These are phyloP conservation scores for Pisolithus marmoratus DNA, from an alignment of 768 basidiomycete species.

Conservation along the genomic window DNA sequence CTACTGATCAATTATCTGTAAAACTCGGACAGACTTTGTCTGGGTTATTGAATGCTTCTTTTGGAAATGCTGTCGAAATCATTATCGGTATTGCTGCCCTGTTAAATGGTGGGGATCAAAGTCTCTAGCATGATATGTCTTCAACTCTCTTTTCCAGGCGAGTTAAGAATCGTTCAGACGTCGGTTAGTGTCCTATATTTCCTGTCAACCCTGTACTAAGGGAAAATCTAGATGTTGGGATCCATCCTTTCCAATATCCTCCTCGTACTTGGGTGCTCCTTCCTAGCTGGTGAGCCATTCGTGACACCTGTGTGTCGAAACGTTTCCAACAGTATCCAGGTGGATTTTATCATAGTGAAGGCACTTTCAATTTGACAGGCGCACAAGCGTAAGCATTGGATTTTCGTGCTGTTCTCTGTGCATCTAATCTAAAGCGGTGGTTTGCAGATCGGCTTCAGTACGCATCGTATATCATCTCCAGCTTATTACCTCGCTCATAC, in stretches of 20 bases:
- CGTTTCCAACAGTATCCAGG: slow-evolving; percentile 31
- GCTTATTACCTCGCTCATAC: slow-evolving; percentile 40
- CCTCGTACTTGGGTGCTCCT: slow-evolving; percentile 86
- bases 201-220: background rate
- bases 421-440: background rate
- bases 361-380: slow-evolving; percentile 74
- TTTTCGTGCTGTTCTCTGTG: background rate
- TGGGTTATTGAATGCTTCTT: slow-evolving; percentile 80
- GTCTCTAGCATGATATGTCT: background rate
- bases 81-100: slow-evolving; percentile 87
- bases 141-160: slow-evolving; percentile 37
- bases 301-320: background rate
- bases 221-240: slow-evolving; percentile 63
- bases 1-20: slow-evolving; percentile 75
- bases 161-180: slow-evolving; percentile 88
- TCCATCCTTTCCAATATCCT: slow-evolving; percentile 89
- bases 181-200: slow-evolving; percentile 44
- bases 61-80: slow-evolving; percentile 82
- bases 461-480: slow-evolving; percentile 9
- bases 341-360: slow-evolving; percentile 60
- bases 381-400: slow-evolving; percentile 68
- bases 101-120: slow-evolving; percentile 49
- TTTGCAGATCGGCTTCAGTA: slow-evolving; percentile 33
- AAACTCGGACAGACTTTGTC: slow-evolving; percentile 81
- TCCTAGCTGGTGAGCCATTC: slow-evolving; percentile 59